Evolutionary conservation across 805 yeast genomes (phyloP).

Genomic region (Candida suzukii): DNA sequence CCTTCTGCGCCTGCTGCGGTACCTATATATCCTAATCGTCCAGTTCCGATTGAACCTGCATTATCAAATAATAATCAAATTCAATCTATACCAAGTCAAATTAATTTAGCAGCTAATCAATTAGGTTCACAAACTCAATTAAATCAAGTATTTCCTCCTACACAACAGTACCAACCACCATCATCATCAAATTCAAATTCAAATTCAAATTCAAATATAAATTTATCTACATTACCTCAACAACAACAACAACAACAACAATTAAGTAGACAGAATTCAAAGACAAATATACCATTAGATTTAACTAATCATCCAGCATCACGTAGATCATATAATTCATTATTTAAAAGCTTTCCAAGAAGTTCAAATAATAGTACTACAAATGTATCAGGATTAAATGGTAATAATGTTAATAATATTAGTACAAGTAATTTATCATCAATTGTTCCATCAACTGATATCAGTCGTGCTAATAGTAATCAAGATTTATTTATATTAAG

Average conservation of each 20-base stretch:
- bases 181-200: neutral
- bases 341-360: slow-evolving; percentile 2
- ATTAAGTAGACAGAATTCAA: neutral
- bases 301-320: neutral
- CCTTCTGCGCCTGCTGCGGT: too few relatives aligned
- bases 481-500: neutral
- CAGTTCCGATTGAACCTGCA: neutral
- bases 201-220: too few relatives aligned
- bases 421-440: neutral
- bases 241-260: slow-evolving; percentile 1
- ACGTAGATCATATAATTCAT: slow-evolving; percentile 2
- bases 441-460: neutral
- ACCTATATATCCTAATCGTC: neutral
- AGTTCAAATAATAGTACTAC: neutral
- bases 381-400: neutral
- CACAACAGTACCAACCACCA: neutral
- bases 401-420: neutral
- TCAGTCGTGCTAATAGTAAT: neutral
- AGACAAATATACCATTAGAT: neutral
- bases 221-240: too few relatives aligned
- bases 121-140: too few relatives aligned
- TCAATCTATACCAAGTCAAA: too few relatives aligned
- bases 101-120: too few relatives aligned
- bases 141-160: neutral
- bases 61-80: too few relatives aligned